These are phyloP conservation scores for Mangifera indica DNA, from an alignment of 345 rosid species.

Conservation along the genomic window DNA sequence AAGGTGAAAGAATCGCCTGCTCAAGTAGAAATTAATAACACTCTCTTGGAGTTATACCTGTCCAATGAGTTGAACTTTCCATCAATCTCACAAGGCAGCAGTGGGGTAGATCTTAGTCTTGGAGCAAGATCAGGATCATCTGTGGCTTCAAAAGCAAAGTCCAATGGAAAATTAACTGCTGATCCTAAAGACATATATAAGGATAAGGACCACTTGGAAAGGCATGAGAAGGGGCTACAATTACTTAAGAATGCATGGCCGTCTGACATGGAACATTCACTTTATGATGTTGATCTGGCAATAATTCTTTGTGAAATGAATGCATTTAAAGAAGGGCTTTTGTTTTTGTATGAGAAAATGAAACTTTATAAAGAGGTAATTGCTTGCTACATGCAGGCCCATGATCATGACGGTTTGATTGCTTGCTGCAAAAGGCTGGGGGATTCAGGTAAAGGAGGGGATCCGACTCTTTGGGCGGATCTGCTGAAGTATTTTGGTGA, in stretches of 20 bases:
- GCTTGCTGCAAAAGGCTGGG: constrained; percentile 96
- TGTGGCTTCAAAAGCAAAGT: constrained; percentile 32
- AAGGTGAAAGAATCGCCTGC: constrained; percentile 96
- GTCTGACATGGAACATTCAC: constrained; percentile 80
- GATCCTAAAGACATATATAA: constrained; percentile 35
- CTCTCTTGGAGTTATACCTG: constrained; percentile 85
- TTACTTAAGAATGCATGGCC: constrained; percentile 83
- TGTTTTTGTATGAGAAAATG: constrained; percentile 94
- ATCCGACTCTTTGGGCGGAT: constrained; percentile 97
- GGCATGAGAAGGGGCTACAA: constrained; percentile 68
- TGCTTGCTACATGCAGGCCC: constrained; percentile 97
- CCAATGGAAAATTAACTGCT: constrained; percentile 42
- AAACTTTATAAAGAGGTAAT: constrained; percentile 92
- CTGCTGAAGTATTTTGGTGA: constrained; percentile 96
- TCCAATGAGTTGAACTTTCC: constrained; percentile 90
- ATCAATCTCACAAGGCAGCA: constrained; percentile 56
- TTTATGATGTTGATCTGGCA: constrained; percentile 95
- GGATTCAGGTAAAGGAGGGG: constrained; percentile 90
- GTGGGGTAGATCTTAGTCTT: constrained; percentile 46
- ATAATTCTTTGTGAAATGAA: constrained; percentile 96
- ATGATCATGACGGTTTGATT: constrained; percentile 92
- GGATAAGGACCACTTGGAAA: constrained; percentile 50
- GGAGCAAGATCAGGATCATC: constrained; percentile 40
- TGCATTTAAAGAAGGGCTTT: constrained; percentile 77
- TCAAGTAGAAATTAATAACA: constrained; percentile 91